Evolutionary conservation across 148 eudicot genomes (phyloP).

Genomic region (Silene conica): DNA sequence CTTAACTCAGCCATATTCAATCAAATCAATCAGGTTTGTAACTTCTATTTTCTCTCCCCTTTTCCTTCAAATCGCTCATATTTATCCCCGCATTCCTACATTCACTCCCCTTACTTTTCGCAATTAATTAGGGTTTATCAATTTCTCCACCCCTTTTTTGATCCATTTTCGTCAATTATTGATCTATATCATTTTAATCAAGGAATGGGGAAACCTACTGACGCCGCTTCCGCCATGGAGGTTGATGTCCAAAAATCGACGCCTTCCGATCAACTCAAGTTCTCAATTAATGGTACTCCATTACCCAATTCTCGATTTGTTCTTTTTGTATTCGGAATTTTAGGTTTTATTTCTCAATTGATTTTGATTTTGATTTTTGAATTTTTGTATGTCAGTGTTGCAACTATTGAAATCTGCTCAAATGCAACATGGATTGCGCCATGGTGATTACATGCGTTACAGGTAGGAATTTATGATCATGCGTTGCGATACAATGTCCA

Average conservation of each 20-base stretch:
- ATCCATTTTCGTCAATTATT: neutral
- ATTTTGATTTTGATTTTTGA: neutral
- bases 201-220: constrained; percentile 63
- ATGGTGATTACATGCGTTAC: constrained; percentile 60
- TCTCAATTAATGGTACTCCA: constrained; percentile 75
- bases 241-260: constrained; percentile 43
- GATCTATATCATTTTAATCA: neutral
- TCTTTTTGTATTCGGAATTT: neutral
- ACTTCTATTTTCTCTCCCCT: too few relatives aligned
- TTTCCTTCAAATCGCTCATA: too few relatives aligned
- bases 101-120: neutral
- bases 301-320: neutral
- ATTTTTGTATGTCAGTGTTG: constrained; percentile 55
- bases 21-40: too few relatives aligned
- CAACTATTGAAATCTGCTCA: constrained; percentile 87
- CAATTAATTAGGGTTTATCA: neutral
- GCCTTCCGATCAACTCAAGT: constrained; percentile 62
- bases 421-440: constrained; percentile 95
- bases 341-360: too few relatives aligned
- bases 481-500: neutral
- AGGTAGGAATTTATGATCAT: constrained; percentile 26
- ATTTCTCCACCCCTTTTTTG: too few relatives aligned
- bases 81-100: neutral
- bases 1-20: too few relatives aligned
- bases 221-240: constrained; percentile 61